Conservation (phyloP, 2,329 filamentous ascomycete genomes). For the Metarhizium guizhouense region DNA sequence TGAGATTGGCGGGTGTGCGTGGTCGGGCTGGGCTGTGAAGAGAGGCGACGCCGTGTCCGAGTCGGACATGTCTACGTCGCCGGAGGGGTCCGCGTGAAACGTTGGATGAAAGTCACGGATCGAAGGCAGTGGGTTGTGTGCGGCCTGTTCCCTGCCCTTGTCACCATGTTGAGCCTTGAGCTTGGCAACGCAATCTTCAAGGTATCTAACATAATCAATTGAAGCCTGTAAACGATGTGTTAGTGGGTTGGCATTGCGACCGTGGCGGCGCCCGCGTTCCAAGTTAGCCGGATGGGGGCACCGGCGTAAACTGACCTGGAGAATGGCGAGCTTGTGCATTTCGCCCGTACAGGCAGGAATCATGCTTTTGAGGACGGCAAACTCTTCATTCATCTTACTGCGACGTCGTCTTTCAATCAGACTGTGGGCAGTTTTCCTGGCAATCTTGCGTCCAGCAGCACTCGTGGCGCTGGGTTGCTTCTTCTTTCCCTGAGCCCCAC, state of each 20-base stretch:
- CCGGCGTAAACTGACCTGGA: conserved; percentile 61
- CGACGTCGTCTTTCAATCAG: conserved; percentile 82
- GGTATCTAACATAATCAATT: conserved; percentile 91
- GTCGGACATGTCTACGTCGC: conserved; percentile 54
- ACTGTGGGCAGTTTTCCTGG: conserved; percentile 91
- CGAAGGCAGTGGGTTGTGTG: conserved; percentile 22
- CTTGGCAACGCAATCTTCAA: conserved; percentile 78
- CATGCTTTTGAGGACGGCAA: conserved; percentile 86
- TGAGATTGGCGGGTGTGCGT: conserved; percentile 38
- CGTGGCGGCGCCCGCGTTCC: too few species aligned
- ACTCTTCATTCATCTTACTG: conserved; percentile 99
- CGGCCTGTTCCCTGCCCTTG: conserved; percentile 17
- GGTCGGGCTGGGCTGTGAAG: conserved; percentile 25
- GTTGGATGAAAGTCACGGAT: conserved; percentile 31
- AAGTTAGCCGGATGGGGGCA: too few species aligned
- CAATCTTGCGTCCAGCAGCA: conserved; percentile 86
- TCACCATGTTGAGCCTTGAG: conserved; percentile 54
- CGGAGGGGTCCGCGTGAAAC: conserved; percentile 29
- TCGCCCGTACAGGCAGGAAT: conserved; percentile 93
- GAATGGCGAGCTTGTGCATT: conserved; percentile 95
- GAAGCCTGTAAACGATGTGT: conserved; percentile 54
- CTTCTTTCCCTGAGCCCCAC: conserved; percentile 47
- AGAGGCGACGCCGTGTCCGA: conserved; percentile 40
- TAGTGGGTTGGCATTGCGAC: not conserved
- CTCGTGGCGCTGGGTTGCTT: conserved; percentile 70